A percentile compares a stretch with the other conserved stretches of the same genome.
phyloP scores from a whole-genome alignment of 495 filamentous ascomycete genomes.

The Penicillium chermesinum region DNA sequence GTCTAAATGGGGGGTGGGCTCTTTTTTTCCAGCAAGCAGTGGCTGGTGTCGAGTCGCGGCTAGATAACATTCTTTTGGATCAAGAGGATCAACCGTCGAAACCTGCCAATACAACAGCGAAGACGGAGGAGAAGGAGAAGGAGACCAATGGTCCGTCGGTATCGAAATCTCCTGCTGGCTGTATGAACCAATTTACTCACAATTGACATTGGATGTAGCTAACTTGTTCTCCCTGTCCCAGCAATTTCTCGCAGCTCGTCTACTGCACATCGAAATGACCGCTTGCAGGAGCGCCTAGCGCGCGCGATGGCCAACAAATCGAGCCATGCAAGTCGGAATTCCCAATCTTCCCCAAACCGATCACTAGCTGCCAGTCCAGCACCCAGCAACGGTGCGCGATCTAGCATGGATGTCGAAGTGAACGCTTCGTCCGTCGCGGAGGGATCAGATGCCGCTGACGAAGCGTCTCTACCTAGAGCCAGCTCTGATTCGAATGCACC shows the following conservation, averaged over 20 bases:
- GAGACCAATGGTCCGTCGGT: slow-evolving; percentile 8
- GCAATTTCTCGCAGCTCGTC: slow-evolving; percentile 51
- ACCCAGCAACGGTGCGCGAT: slow-evolving; percentile 31
- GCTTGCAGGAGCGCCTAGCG: slow-evolving; percentile 82
- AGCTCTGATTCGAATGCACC: slow-evolving; percentile 33
- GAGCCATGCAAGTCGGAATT: slow-evolving; percentile 24
- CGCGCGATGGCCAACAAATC: slow-evolving; percentile 50
- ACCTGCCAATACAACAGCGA: slow-evolving; percentile 11
- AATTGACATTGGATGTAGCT: slow-evolving; percentile 7
- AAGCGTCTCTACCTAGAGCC: slow-evolving; percentile 10
- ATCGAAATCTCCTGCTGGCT: slow-evolving; percentile 15
- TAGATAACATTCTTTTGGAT: slow-evolving; percentile 89
- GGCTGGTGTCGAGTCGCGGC: slow-evolving; percentile 84
- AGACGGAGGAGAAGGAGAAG: slow-evolving; percentile 19
- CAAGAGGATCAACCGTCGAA: slow-evolving; percentile 46
- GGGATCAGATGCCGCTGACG: background rate
- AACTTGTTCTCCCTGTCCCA: slow-evolving; percentile 18
- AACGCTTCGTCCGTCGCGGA: slow-evolving; percentile 12
- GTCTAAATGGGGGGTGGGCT: slow-evolving; percentile 53
- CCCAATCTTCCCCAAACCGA: slow-evolving; percentile 31
- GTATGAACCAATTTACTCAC: slow-evolving; percentile 10
- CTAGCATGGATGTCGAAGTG: slow-evolving; percentile 37
- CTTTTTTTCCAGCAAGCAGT: slow-evolving; percentile 88
- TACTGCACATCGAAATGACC: slow-evolving; percentile 58
- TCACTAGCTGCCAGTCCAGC: slow-evolving; percentile 34